These are phyloP conservation scores for Fragaria vesca DNA, from an alignment of 306 rosid species.

Conservation along the genomic window DNA sequence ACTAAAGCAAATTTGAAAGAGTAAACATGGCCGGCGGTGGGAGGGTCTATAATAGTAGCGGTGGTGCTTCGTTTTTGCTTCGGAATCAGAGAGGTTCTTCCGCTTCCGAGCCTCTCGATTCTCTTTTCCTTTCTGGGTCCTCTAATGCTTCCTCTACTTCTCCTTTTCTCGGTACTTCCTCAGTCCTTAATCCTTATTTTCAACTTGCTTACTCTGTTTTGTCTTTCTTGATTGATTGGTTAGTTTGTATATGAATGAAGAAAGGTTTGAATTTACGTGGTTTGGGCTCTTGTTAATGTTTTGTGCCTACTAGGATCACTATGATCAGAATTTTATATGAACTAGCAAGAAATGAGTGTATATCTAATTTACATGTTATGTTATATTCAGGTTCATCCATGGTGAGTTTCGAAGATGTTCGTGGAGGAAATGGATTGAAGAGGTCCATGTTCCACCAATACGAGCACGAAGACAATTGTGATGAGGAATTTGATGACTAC, in stretches of 20 bases:
- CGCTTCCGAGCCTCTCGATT: conserved; percentile 47
- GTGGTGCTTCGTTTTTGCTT: conserved; percentile 35
- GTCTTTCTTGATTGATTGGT: background rate
- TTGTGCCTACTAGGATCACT: too few species aligned
- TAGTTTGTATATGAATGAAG: background rate
- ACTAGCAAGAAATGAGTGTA: background rate
- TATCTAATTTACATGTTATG: background rate
- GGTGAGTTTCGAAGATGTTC: conserved; percentile 70
- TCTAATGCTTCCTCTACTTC: conserved; percentile 37
- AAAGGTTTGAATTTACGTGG: background rate
- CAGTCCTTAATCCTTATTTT: background rate
- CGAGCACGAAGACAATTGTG: conserved; percentile 54
- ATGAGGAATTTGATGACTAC: conserved; percentile 61
- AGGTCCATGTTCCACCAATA: conserved; percentile 36
- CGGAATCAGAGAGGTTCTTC: conserved; percentile 41
- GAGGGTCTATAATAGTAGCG: conserved; percentile 30
- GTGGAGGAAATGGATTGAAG: conserved; percentile 41
- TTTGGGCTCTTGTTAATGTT: too few species aligned
- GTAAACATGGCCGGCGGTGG: conserved; percentile 56
- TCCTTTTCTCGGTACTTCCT: conserved; percentile 47
- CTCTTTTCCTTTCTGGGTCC: conserved; percentile 58
- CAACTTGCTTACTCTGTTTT: background rate
- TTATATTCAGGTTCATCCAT: conserved; percentile 57
- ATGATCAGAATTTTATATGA: too few species aligned
- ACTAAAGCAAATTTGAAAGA: background rate